Conservation (phyloP, 305 asterid genomes). For the Fraxinus xanthoxyloides region DNA sequence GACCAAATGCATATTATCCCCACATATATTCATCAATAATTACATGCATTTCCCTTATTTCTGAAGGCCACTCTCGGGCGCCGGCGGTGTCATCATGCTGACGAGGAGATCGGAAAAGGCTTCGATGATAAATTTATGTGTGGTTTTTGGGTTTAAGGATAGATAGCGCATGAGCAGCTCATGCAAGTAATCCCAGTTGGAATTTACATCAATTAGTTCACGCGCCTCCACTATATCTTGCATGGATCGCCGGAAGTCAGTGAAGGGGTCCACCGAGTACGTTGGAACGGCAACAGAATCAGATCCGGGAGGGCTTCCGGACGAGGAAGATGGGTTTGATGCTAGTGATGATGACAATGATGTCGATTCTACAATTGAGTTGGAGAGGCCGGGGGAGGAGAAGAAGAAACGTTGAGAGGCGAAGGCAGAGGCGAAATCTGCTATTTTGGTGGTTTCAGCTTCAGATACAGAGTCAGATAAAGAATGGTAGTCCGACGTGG, state of each 20-base stretch:
- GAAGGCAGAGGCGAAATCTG: slow-evolving; percentile 65
- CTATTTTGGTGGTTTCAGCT: slow-evolving; percentile 25
- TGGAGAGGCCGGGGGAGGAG: slow-evolving; percentile 90
- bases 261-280: slow-evolving; percentile 71
- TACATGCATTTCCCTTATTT: slow-evolving; percentile 4
- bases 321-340: slow-evolving; percentile 38
- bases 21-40: neutral
- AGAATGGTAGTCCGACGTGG: slow-evolving; percentile 19
- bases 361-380: slow-evolving; percentile 80
- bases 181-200: slow-evolving; percentile 67
- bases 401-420: slow-evolving; percentile 93
- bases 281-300: slow-evolving; percentile 65
- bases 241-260: slow-evolving; percentile 84
- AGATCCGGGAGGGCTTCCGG: slow-evolving; percentile 25
- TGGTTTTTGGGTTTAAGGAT: slow-evolving; percentile 67
- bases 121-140: slow-evolving; percentile 70
- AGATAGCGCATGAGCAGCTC: slow-evolving; percentile 70
- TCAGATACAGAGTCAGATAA: slow-evolving; percentile 21
- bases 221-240: slow-evolving; percentile 95
- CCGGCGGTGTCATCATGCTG: slow-evolving; percentile 44
- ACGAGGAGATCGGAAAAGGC: slow-evolving; percentile 84
- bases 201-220: slow-evolving; percentile 41
- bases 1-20: slow-evolving; percentile 25
- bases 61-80: slow-evolving; percentile 27
- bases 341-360: slow-evolving; percentile 39